A percentile compares a stretch with the other conserved stretches of the same genome.
These are phyloP conservation scores for Hemileccinum impolitum DNA, from an alignment of 768 basidiomycete species.

Conservation along the genomic window DNA sequence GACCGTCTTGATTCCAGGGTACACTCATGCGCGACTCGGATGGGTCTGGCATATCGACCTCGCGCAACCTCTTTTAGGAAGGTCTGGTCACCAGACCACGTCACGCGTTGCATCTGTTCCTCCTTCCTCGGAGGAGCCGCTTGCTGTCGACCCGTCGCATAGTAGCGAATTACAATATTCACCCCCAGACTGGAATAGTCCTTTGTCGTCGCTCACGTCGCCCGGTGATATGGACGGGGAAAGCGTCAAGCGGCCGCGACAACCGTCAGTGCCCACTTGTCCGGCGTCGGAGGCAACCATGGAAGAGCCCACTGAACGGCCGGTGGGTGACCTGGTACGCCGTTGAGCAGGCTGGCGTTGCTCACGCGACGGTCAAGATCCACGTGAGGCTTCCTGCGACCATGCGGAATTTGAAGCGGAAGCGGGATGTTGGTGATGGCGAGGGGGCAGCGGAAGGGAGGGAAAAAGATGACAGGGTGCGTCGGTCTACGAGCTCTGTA, in stretches of 20 bases:
- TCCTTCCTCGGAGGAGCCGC: not conserved
- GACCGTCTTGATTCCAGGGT: not conserved
- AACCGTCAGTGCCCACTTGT: no score
- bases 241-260: no score
- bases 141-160: not conserved
- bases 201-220: conserved; percentile 19
- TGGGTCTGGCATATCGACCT: conserved; percentile 13
- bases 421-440: not conserved
- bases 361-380: conserved; percentile 19
- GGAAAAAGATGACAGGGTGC: not conserved
- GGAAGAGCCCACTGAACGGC: not conserved
- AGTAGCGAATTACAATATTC: not conserved
- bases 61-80: not conserved
- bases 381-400: conserved; percentile 3
- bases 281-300: not conserved
- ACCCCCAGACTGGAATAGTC: not conserved
- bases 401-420: conserved; percentile 16
- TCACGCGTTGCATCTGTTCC: conserved; percentile 2
- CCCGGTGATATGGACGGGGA: conserved; percentile 4
- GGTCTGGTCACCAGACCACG: conserved; percentile 1
- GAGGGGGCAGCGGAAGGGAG: not conserved
- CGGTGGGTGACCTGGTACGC: conserved; percentile 18
- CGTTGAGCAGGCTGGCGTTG: conserved; percentile 11
- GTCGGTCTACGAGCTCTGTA: not conserved
- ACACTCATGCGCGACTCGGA: conserved; percentile 17